Evolutionary conservation across 108 stramenopile genomes (phyloP), one percentile per base, ranked within the genome.

Genomic region (Skeletonema potamos): DNA sequence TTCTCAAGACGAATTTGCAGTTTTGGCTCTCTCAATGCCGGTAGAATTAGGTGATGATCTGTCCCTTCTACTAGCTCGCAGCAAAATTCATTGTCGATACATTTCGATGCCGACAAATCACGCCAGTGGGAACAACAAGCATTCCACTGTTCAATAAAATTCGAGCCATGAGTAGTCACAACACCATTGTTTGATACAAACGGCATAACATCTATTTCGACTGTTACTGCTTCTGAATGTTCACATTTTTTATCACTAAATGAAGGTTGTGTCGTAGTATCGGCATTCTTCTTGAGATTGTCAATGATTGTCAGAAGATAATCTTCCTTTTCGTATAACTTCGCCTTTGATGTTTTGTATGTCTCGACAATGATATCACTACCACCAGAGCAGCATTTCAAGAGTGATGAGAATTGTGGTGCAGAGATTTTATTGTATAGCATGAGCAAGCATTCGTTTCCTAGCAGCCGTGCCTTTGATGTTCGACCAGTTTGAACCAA

Each of bases 1-100:
- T 32, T 27, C 24, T 18, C 18, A 12, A 81, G 51, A 29, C 39
- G 54, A 41, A 81, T 62, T 29, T 57, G 43, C 3, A 81, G 29
- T 1, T 29, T 28, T 36, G 74, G 72, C 44, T 81, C 79, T 64
- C 69, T 68, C 55, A 81, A 55, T 32, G 74, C 79, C 48, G 79
- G 79, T 56, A 81, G 60, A 44, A 68, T 44, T 6, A 81, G 61
- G 51, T 81, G 63, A 66, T 72, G 66, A 26, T 65, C 41, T 5
- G 62, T 46, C 13, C 63, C 79, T 54, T 41, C 37, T 3, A 66
- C 44, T 4, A 76, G 20, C 11, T 71, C 69, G 27, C 79, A 81
- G 60, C 74, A 75, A 8, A 81, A 24, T 6, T 22, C 30, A 44
- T 36, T 17, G 46, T 29, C 22, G 15, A 39, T 27, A 62, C 39